Conservation (phyloP, 495 filamentous ascomycete species). For the Penicillium paxilli region DNA sequence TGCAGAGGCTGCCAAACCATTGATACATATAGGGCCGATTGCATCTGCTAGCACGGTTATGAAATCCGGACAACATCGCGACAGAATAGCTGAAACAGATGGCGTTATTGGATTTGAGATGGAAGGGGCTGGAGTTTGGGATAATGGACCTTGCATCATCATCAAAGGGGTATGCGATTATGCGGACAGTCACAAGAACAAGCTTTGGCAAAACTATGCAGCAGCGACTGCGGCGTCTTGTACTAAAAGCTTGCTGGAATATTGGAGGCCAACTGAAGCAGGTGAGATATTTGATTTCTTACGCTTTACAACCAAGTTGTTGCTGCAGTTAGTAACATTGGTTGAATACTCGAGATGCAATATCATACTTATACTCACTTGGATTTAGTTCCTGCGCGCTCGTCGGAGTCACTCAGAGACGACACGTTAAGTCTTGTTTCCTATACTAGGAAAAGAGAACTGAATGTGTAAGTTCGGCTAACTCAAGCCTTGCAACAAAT, state of each 20-base stretch:
- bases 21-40: neutral
- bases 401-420: too few relatives aligned
- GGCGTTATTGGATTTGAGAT: neutral
- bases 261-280: too few relatives aligned
- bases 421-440: too few relatives aligned
- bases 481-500: too few relatives aligned
- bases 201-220: neutral
- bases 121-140: neutral
- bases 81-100: neutral
- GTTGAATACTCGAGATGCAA: too few relatives aligned
- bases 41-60: neutral
- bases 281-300: too few relatives aligned
- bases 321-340: too few relatives aligned
- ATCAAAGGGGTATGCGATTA: neutral
- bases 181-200: neutral
- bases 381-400: too few relatives aligned
- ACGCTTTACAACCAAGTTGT: too few relatives aligned
- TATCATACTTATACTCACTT: too few relatives aligned
- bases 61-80: neutral
- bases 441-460: too few relatives aligned
- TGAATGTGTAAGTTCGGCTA: too few relatives aligned
- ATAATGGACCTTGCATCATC: neutral
- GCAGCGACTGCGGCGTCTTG: neutral
- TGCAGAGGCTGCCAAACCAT: neutral
- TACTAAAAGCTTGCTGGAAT: neutral